Conservation (phyloP, 1,284 basidiomycete species). For the Moesziomyces aphidis region DNA sequence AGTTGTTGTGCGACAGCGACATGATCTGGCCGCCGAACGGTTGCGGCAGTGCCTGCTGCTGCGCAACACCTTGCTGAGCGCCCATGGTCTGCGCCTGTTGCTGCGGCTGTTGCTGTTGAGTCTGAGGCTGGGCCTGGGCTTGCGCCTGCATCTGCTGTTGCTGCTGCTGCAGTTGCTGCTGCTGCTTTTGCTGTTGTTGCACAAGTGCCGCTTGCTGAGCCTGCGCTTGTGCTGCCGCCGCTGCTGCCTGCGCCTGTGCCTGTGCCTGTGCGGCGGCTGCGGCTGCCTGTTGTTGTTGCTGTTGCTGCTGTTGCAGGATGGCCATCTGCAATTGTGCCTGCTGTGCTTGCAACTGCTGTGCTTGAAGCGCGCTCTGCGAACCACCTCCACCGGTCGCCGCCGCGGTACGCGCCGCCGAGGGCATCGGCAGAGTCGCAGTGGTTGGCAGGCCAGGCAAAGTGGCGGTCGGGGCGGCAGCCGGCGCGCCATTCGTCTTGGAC, state of each 20-base stretch:
- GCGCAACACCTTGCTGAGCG: slow-evolving; percentile 17
- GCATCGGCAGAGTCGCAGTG: slow-evolving; percentile 26
- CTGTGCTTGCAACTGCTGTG: slow-evolving; percentile 39
- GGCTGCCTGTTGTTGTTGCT: slow-evolving; percentile 42
- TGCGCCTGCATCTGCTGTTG: slow-evolving; percentile 32
- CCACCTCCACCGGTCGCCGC: slow-evolving; percentile 34
- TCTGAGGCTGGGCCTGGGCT: slow-evolving; percentile 27
- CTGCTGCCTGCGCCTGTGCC: slow-evolving; percentile 19
- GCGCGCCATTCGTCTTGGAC: slow-evolving; percentile 13
- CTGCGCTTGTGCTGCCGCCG: slow-evolving; percentile 40
- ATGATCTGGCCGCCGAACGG: slow-evolving; percentile 41
- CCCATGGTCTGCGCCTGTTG: slow-evolving; percentile 11
- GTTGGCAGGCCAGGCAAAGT: slow-evolving; percentile 30
- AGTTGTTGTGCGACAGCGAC: slow-evolving; percentile 39
- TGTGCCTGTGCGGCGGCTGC: slow-evolving; percentile 28
- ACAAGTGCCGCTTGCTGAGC: slow-evolving; percentile 47
- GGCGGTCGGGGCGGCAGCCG: slow-evolving; percentile 23
- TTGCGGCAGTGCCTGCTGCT: slow-evolving; percentile 34
- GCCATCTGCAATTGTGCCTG: slow-evolving; percentile 46
- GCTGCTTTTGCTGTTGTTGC: slow-evolving; percentile 55
- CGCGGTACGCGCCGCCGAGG: slow-evolving; percentile 38
- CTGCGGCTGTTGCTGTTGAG: slow-evolving; percentile 25
- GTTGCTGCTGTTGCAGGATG: slow-evolving; percentile 46
- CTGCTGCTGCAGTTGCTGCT: slow-evolving; percentile 50
- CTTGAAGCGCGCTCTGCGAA: slow-evolving; percentile 36